These are phyloP conservation scores for Linderina pennispora DNA, from an alignment of 192 early-diverging fungal species.

Conservation along the genomic window DNA sequence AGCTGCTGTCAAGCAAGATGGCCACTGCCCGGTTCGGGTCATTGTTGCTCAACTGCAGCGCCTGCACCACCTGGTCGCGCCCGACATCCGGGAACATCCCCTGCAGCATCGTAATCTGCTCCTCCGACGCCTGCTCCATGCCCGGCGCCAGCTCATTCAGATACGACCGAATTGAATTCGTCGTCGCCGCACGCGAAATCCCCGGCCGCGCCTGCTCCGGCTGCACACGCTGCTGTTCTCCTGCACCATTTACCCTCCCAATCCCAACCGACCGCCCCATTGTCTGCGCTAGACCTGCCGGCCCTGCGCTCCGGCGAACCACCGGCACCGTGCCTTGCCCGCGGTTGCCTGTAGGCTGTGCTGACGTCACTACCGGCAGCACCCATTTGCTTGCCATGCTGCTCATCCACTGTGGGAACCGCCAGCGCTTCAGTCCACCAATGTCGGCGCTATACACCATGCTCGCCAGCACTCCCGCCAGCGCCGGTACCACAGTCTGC, in stretches of 20 bases:
- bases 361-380: not conserved
- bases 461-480: constrained; percentile 8
- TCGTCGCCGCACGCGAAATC: not conserved
- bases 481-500: not conserved
- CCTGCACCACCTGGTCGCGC: constrained; percentile 5
- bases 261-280: too few relatives aligned
- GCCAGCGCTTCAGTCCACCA: constrained; percentile 14
- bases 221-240: too few relatives aligned
- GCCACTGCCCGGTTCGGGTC: constrained; percentile 1
- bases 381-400: not conserved
- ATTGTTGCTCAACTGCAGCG: constrained; percentile 1
- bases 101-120: constrained; percentile 1
- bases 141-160: not conserved
- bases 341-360: too few relatives aligned
- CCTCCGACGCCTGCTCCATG: constrained; percentile 1
- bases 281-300: too few relatives aligned
- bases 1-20: not conserved
- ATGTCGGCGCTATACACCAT: constrained; percentile 10
- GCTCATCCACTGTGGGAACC: constrained; percentile 4
- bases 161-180: not conserved
- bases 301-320: too few relatives aligned
- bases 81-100: constrained; percentile 6
- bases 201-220: too few relatives aligned
- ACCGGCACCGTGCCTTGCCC: too few relatives aligned
- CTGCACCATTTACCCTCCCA: too few relatives aligned